phyloP scores from a whole-genome alignment of 176 grass and related monocot species.

The Carex littledalei region DNA sequence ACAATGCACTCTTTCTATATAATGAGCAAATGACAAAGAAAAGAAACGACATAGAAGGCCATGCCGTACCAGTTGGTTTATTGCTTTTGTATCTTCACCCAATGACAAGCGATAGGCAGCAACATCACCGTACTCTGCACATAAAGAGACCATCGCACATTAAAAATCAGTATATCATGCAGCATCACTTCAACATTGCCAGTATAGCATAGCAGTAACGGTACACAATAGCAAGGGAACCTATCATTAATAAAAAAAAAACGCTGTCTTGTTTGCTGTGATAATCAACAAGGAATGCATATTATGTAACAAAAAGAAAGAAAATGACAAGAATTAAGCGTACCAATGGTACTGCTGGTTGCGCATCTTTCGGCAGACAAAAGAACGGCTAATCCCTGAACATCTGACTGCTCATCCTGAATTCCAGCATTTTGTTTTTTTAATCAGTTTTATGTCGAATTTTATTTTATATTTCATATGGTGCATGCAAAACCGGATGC shows the following conservation, averaged over 20 bases:
- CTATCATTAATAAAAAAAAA: not conserved
- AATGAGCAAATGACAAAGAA: conserved; percentile 7
- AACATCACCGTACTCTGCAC: conserved; percentile 90
- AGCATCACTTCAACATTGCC: not conserved
- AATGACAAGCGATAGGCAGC: conserved; percentile 89
- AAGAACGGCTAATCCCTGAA: conserved; percentile 85
- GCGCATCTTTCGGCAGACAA: conserved; percentile 90
- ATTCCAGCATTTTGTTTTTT: conserved; percentile 18
- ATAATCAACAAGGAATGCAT: not conserved
- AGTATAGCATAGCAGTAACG: not conserved
- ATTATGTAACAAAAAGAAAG: conserved; percentile 17
- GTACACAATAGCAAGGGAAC: not conserved
- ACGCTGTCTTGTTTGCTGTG: not conserved
- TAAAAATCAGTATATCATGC: not conserved
- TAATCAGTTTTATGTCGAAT: not conserved
- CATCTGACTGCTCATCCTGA: conserved; percentile 95
- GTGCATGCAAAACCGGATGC: not conserved
- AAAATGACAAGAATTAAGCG: not conserved
- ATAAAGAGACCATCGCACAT: not conserved
- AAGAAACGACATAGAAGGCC: conserved; percentile 2
- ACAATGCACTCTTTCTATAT: not conserved
- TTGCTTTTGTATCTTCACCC: conserved; percentile 97
- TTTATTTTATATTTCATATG: not conserved
- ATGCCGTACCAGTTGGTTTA: conserved; percentile 79
- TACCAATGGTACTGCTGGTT: conserved; percentile 93